Conservation (phyloP, 306 rosid species). For the Cicer pinnatifidum region DNA sequence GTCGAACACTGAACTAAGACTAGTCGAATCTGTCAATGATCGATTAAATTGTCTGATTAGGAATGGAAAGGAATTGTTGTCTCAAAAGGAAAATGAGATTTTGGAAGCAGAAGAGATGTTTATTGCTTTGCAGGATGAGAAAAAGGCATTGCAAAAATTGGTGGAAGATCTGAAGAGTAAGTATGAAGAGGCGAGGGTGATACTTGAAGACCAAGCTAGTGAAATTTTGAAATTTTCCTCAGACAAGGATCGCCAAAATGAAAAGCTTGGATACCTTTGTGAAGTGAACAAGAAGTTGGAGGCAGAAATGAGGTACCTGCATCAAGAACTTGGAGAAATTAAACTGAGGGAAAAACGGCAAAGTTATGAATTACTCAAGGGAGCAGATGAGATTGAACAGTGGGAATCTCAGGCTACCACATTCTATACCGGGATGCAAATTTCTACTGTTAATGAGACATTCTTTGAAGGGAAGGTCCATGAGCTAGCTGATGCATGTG, state of each 20-base stretch:
- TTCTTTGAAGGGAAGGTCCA: slow-evolving; percentile 71
- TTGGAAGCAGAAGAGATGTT: slow-evolving; percentile 57
- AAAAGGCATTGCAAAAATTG: slow-evolving; percentile 57
- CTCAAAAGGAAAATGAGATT: slow-evolving; percentile 63
- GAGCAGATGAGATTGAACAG: slow-evolving; percentile 57
- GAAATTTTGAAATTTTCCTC: slow-evolving; percentile 57
- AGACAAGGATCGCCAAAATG: slow-evolving; percentile 51
- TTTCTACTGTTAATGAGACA: slow-evolving; percentile 63
- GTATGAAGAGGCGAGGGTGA: slow-evolving; percentile 57
- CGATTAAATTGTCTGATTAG: slow-evolving; percentile 60
- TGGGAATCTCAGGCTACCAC: slow-evolving; percentile 65
- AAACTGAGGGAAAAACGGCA: slow-evolving; percentile 56
- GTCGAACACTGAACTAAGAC: slow-evolving; percentile 57
- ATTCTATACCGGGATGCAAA: slow-evolving; percentile 61
- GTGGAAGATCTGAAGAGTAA: slow-evolving; percentile 55
- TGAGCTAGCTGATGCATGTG: slow-evolving; percentile 61
- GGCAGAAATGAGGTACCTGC: slow-evolving; percentile 49
- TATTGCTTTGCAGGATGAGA: slow-evolving; percentile 54
- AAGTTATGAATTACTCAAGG: slow-evolving; percentile 52
- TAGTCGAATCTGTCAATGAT: slow-evolving; percentile 56
- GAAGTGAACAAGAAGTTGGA: slow-evolving; percentile 66
- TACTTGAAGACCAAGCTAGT: slow-evolving; percentile 57
- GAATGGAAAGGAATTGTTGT: slow-evolving; percentile 52
- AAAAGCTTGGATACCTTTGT: slow-evolving; percentile 50
- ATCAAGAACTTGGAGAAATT: slow-evolving; percentile 52